Conservation (phyloP, 176 grass and related monocot genomes). For the Zizania latifolia region DNA sequence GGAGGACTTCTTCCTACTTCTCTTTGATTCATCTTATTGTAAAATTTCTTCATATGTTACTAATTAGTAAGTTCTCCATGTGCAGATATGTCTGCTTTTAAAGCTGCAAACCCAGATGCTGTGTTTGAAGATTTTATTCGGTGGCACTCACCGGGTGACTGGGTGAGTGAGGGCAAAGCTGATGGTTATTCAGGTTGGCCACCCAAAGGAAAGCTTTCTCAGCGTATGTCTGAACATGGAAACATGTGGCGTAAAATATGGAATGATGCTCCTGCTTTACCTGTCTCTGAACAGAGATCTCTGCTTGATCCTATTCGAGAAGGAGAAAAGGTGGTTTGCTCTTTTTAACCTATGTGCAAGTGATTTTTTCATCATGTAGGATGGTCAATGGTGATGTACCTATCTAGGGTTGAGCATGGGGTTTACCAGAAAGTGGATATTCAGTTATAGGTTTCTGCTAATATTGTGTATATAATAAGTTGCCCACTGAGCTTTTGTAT, state of each 20-base stretch:
- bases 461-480: neutral
- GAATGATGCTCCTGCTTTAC: slow-evolving; percentile 74
- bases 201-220: slow-evolving; percentile 80
- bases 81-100: slow-evolving; percentile 99
- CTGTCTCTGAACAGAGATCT: slow-evolving; percentile 80
- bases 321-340: slow-evolving; percentile 83
- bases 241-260: slow-evolving; percentile 95
- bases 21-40: neutral
- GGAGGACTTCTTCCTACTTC: neutral
- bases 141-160: slow-evolving; percentile 98
- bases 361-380: slow-evolving; percentile 21
- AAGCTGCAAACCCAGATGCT: slow-evolving; percentile 93
- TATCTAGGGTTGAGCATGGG: neutral
- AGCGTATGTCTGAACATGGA: slow-evolving; percentile 89
- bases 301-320: slow-evolving; percentile 79
- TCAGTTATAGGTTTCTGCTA: slow-evolving; percentile 8
- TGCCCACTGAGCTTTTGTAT: slow-evolving; percentile 6
- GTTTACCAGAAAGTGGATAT: neutral
- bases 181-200: slow-evolving; percentile 57
- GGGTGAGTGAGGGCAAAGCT: slow-evolving; percentile 52
- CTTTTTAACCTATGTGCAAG: neutral
- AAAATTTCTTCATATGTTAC: neutral
- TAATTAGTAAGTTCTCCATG: slow-evolving; percentile 28
- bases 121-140: slow-evolving; percentile 99
- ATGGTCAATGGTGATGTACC: neutral